Base-by-base conservation (phyloP, 2,329 filamentous ascomycete genomes). In the Gaeumannomyces tritici region DNA sequence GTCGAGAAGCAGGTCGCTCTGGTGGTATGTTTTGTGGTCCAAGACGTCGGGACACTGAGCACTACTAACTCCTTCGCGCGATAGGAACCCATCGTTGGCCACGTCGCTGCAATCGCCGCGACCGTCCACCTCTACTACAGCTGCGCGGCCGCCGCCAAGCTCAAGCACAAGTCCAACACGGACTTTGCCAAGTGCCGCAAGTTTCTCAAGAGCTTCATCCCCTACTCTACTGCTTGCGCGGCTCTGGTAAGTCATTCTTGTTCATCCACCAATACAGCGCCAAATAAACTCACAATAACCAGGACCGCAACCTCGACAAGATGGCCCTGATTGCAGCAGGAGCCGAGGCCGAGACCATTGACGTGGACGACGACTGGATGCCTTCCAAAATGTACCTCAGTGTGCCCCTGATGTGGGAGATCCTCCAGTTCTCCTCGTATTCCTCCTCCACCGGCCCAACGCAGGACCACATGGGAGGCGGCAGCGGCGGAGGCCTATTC, bases 121-220 rank as follows among this genome's bases (percentile, higher is more conserved):
- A 83, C 79, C 0, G 79, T 83, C 2, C 80, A 82, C 61, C 72
- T 83, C 0, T 83, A 82, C 65, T 82, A 80, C 64, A 82, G 79
- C 66, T 81, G 79, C 55, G 79, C 80, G 0, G 78, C 78, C 0
- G 78, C 80, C 8, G 67, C 77, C 0, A 72, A 76, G 60, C 66
- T 82, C 13, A 82, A 80, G 59, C 59, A 60, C 42, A 60, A 60
- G 42, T 60, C 59, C 26, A 60, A 80, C 33, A 76, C 76, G 1
- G 80, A 82, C 63, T 79, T 82, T 70, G 75, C 77, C 1, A 82
- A 82, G 63, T 82, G 80, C 64, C 73, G 77, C 60, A 73, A 73
- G 59, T 82, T 82, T 64, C 63, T 82, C 28, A 79, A 80, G 65
- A 73, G 72, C 29, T 82, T 82, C 62, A 71, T 79, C 1, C 73